phyloP scores from a whole-genome alignment of 108 stramenopile species.

The Stephanodiscus triporus region DNA sequence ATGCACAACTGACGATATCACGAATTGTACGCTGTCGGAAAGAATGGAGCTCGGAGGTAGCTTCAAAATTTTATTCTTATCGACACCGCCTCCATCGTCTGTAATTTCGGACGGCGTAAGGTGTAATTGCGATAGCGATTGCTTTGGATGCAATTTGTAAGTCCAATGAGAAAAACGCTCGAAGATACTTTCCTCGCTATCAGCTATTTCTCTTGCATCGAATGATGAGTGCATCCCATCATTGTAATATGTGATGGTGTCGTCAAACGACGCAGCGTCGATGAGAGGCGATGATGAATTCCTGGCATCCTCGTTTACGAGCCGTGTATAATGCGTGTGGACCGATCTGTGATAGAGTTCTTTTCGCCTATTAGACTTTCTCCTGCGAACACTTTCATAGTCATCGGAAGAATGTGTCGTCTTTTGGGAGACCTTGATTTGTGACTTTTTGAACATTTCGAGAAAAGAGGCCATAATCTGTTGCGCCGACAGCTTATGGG shows the following conservation, averaged over 20 bases:
- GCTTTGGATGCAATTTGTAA: conserved; percentile 21
- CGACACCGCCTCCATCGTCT: background rate
- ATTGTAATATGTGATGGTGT: conserved; percentile 33
- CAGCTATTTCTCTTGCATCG: conserved; percentile 1
- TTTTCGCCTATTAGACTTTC: conserved; percentile 28
- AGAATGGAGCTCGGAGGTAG: conserved; percentile 29
- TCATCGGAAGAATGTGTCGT: background rate
- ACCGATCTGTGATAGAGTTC: conserved; percentile 43
- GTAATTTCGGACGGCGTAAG: background rate
- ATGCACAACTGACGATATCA: conserved; percentile 8
- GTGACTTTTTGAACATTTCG: conserved; percentile 1
- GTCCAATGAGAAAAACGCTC: conserved; percentile 46
- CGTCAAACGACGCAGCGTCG: conserved; percentile 4
- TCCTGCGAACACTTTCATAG: background rate
- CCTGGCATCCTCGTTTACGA: conserved; percentile 3
- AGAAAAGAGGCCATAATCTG: conserved; percentile 10
- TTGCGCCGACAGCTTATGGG: background rate
- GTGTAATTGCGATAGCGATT: conserved; percentile 27
- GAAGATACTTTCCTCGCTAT: conserved; percentile 14
- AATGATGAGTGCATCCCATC: conserved; percentile 23
- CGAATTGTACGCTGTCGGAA: conserved; percentile 31
- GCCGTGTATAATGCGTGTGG: conserved; percentile 33
- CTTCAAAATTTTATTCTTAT: background rate
- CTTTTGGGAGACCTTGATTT: conserved; percentile 6
- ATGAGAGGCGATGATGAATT: conserved; percentile 12